A percentile compares a stretch with the other conserved stretches of the same genome.
phyloP scores from a whole-genome alignment of 129 eudicot genomes.

The Flaveria ramosissima region DNA sequence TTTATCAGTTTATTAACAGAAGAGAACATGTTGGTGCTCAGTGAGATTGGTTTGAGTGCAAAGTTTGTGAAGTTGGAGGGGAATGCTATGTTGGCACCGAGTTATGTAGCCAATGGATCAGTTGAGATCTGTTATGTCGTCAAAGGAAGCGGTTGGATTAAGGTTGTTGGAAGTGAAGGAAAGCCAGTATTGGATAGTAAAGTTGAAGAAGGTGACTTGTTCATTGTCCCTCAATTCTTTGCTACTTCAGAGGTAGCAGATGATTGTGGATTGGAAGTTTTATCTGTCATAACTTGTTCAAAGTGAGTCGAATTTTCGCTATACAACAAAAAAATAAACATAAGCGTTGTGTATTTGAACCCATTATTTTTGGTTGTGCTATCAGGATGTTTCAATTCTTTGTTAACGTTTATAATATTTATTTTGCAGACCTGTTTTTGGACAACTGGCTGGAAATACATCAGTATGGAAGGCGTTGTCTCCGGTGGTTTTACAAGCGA shows the following conservation, averaged over 20 bases:
- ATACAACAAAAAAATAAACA: background rate
- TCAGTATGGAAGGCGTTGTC: conserved; percentile 49
- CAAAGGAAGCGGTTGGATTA: conserved; percentile 51
- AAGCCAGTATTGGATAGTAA: conserved; percentile 32
- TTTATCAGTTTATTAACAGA: conserved; percentile 22
- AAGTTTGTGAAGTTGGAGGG: conserved; percentile 41
- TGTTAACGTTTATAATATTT: background rate
- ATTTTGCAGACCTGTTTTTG: conserved; percentile 33
- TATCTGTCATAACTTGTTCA: conserved; percentile 45
- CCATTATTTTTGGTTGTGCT: no score
- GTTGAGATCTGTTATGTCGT: conserved; percentile 38
- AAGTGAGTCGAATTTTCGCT: conserved; percentile 32
- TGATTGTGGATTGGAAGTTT: conserved; percentile 52
- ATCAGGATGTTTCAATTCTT: no score
- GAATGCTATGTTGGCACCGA: conserved; percentile 42
- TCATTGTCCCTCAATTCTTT: conserved; percentile 61
- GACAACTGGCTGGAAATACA: conserved; percentile 35
- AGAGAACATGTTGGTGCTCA: conserved; percentile 37
- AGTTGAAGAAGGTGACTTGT: conserved; percentile 46
- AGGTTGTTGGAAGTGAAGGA: conserved; percentile 54
- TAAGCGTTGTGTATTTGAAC: no score
- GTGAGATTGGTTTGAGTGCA: conserved; percentile 48
- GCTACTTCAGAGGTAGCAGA: conserved; percentile 38
- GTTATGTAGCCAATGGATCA: conserved; percentile 38
- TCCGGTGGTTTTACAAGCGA: conserved; percentile 39